phyloP scores from a whole-genome alignment of 768 basidiomycete species.

The Hygrocybe coccinea region DNA sequence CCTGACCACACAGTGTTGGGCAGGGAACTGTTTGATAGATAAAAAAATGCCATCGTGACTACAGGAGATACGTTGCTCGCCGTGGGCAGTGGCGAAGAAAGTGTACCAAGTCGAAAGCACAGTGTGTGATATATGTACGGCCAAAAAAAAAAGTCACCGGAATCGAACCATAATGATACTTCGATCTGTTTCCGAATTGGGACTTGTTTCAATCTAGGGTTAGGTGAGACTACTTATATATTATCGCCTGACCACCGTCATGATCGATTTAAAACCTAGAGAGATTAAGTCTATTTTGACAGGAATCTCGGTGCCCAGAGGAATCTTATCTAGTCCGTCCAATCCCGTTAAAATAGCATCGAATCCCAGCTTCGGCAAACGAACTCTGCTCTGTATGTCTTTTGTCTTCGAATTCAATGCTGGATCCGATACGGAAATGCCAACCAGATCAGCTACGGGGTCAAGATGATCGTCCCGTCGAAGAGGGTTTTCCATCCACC shows the following conservation, averaged over 20 bases:
- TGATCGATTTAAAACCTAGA: slow-evolving; percentile 25
- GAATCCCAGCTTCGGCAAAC: slow-evolving; percentile 24
- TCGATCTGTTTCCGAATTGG: background rate
- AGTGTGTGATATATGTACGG: too few relatives aligned
- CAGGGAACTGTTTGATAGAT: slow-evolving; percentile 32
- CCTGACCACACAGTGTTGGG: slow-evolving; percentile 39
- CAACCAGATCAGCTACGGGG: slow-evolving; percentile 25
- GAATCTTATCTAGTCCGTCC: background rate
- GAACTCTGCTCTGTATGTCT: slow-evolving; percentile 13
- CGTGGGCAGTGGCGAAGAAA: background rate
- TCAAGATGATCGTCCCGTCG: slow-evolving; percentile 16
- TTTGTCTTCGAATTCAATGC: slow-evolving; percentile 11
- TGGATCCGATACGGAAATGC: slow-evolving; percentile 13
- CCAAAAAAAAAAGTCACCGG: background rate
- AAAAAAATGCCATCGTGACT: background rate
- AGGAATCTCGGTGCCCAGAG: slow-evolving; percentile 10
- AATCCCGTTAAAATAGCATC: slow-evolving; percentile 10
- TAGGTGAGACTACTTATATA: background rate
- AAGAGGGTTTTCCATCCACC: slow-evolving; percentile 32
- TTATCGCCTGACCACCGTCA: slow-evolving; percentile 15
- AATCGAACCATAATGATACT: background rate
- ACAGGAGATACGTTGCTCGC: background rate
- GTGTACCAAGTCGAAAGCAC: too few relatives aligned
- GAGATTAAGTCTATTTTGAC: slow-evolving; percentile 27
- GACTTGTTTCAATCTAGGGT: background rate